Base-by-base conservation (phyloP, 371 early-diverging fungal species). In the Mucor sp. region DNA sequence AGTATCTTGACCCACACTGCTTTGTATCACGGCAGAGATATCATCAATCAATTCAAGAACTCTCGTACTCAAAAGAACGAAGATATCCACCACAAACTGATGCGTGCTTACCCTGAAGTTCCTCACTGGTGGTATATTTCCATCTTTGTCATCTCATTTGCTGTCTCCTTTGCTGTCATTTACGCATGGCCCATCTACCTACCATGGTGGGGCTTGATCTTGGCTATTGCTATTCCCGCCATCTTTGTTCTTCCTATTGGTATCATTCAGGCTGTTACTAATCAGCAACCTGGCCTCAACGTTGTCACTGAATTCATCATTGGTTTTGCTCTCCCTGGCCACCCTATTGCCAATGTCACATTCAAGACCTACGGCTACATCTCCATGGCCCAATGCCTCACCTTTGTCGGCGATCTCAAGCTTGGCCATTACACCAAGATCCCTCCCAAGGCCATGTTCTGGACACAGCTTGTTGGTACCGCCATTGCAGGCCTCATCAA, bases 161-260 rank as follows among this genome's bases (percentile, higher is more conserved):
- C 74, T 57, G 74, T 81, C 19, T 79, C 82, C 5, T 81, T 87
- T 44, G 79, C 75, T 63, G 88, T 87, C 39, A 78, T 86, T 62
- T 77, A 82, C 27, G 69, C 68, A 53, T 85, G 87, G 71, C 83
- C 80, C 12, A 82, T 90, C n/a, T 70, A 80, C n/a, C 74, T 87
- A 33, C 87, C 86, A 8, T 91, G 90, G 90, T 93, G 89, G 86
- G 88, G 82, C 69, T 65, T 91, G 19, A 67, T 92, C 48, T 69
- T 94, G 4, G 89, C 91, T 43, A 71, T 90, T 2, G 77, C 71
- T 15, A 81, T 94, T 19, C 81, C 90, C 30, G 66, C 82, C 25
- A 67, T 91, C 58, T 89, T 94, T 71, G 81, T 91, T 5, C 70
- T 96, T 2, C 95, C 97, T 1, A 85, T 94, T 44, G 94, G 93